Evolutionary conservation across 2,329 filamentous ascomycete genomes (phyloP).

Genomic region (Botrytis hyacinthi): DNA sequence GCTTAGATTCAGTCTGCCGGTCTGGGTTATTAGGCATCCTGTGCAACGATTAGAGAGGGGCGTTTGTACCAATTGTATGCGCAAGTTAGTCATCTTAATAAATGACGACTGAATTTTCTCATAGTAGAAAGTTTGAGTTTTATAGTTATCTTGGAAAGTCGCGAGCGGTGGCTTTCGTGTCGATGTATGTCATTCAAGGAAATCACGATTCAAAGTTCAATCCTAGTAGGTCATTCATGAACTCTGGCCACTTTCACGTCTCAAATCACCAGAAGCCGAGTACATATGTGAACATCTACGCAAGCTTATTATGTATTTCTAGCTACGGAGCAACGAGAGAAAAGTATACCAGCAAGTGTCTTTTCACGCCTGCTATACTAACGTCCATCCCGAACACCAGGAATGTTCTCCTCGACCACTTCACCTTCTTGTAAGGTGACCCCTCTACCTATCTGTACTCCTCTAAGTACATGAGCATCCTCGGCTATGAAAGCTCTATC

Average conservation of each 20-base stretch:
- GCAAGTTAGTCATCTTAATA: neutral
- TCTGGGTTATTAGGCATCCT: too few relatives aligned
- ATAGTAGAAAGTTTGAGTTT: neutral
- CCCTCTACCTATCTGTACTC: neutral
- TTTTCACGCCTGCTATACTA: neutral
- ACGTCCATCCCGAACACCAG: neutral
- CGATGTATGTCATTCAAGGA: neutral
- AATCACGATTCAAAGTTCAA: neutral
- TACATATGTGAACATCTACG: neutral
- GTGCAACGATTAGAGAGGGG: too few relatives aligned
- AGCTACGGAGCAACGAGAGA: neutral
- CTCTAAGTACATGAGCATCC: fast-evolving
- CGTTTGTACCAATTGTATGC: neutral
- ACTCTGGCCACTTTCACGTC: fast-evolving
- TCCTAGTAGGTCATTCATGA: neutral
- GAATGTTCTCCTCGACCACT: fast-evolving
- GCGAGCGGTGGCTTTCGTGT: neutral
- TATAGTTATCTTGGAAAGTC: neutral
- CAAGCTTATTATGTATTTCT: too few relatives aligned
- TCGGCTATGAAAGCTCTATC: fast-evolving
- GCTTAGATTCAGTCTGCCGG: too few relatives aligned
- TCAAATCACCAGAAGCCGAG: neutral
- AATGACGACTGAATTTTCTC: too few relatives aligned
- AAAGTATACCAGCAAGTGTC: neutral
- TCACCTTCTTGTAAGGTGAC: neutral